Percentiles rank a stretch among this genome's conserved stretches.
Conservation (phyloP, 2,329 filamentous ascomycete species). For the Monosporascus cannonballus region DNA sequence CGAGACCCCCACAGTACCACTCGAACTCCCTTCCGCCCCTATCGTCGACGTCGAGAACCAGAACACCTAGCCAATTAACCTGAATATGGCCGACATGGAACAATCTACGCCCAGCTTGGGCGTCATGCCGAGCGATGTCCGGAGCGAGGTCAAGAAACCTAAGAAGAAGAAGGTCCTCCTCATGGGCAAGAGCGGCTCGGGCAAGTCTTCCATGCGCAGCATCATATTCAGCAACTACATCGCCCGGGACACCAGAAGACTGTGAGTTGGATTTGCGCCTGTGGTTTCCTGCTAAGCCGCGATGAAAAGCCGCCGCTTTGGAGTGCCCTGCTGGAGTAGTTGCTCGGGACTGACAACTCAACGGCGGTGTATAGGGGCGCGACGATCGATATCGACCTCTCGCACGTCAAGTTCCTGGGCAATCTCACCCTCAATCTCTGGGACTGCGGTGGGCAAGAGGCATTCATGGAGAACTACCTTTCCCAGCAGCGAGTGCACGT, state of each 20-base stretch:
- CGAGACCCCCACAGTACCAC: too few relatives aligned
- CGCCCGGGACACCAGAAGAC: conserved; percentile 83
- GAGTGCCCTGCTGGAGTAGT: too few relatives aligned
- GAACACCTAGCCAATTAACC: background rate
- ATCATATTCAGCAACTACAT: conserved; percentile 99
- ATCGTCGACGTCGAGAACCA: background rate
- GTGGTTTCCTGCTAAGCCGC: too few relatives aligned
- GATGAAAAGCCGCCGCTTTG: background rate
- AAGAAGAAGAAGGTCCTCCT: conserved; percentile 84
- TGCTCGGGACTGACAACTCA: too few relatives aligned
- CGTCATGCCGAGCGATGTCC: conserved; percentile 27
- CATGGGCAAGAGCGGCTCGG: conserved; percentile 95
- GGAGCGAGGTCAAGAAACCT: conserved; percentile 55
- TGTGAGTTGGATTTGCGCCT: conserved; percentile 41
- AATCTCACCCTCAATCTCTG: conserved; percentile 96
- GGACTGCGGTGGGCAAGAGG: conserved; percentile 98
- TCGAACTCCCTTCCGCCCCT: background rate
- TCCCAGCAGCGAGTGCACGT: conserved; percentile 93
- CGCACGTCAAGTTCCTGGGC: conserved; percentile 97
- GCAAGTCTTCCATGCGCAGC: conserved; percentile 96
- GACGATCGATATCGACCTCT: conserved; percentile 97
- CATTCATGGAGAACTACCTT: conserved; percentile 98
- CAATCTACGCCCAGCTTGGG: conserved; percentile 19
- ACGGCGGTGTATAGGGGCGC: conserved; percentile 53
- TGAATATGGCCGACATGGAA: conserved; percentile 22